Conservation (phyloP, 306 rosid species). For the Cucumis melo region DNA sequence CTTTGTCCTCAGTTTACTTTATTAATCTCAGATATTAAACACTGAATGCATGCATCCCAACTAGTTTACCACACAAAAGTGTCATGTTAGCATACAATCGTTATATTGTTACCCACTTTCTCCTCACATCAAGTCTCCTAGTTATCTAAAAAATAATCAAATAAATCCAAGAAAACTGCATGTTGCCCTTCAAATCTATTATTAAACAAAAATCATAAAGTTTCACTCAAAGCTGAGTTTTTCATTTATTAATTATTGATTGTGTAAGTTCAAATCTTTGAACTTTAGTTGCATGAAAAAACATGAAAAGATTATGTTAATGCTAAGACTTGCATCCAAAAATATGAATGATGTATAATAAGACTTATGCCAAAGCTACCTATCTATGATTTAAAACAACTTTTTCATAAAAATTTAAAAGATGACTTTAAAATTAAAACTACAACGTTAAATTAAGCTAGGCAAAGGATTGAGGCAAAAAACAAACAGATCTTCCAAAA, state of each 20-base stretch:
- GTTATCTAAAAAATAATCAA: not conserved
- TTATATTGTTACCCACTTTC: not conserved
- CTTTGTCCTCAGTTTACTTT: not conserved
- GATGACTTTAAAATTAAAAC: not conserved
- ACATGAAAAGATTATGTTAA: not conserved
- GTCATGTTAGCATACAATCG: not conserved
- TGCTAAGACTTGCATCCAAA: not conserved
- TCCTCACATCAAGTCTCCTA: not conserved
- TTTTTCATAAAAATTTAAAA: not conserved
- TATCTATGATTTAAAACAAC: not conserved
- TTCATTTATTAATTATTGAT: not conserved
- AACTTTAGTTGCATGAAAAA: not conserved
- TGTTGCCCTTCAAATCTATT: not conserved
- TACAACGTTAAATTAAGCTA: not conserved
- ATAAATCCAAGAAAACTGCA: not conserved
- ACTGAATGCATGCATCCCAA: not conserved
- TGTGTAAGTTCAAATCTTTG: not conserved
- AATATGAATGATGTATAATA: not conserved
- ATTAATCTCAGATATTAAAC: not conserved
- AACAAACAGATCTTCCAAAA: not conserved
- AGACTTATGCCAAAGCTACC: not conserved
- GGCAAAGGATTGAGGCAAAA: not conserved
- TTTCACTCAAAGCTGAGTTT: not conserved
- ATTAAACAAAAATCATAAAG: not conserved
- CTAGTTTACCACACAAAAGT: not conserved